Base-by-base conservation (phyloP, 768 basidiomycete species). In the Thelephora ganbajun region DNA sequence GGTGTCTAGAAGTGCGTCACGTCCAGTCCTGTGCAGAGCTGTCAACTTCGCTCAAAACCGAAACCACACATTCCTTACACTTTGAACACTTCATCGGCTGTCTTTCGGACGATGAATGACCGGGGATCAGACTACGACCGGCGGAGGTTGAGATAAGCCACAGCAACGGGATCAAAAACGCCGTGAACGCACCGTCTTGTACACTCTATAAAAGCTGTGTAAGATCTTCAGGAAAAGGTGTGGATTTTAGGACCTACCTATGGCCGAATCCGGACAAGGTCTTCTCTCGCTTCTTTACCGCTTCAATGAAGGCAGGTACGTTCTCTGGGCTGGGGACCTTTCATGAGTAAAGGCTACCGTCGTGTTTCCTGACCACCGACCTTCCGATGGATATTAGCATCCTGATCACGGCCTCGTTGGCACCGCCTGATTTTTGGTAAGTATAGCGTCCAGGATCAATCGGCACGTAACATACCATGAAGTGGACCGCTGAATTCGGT, bases 191-290 rank as follows among this genome's bases (percentile, higher is more conserved):
- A 76, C 79, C 6, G 82, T 88, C 63, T 78, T 82, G 67, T 89
- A 89, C 18, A 89, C 76, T 6, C 77, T 74, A 43, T 12, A 11
- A 33, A 30, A 49, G 44, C 7, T 23, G 45, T 48, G 33, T 34
- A 16, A 46, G 3, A 13, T 36, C 48, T 16, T 22, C 33, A 43
- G n/a, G 26, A n/a, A 22, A 19, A 44, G 12, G 30, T 4, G 54
- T 19, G 20, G 44, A 43, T 33, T 35, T 14, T 37, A 22, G 23
- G 16, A 56, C 73, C 49, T 54, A 77, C 77, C 86, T 79, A 63
- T 94, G 90, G 1, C 90, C 90, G 54, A 94, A 93, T 23, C 90
- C 90, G 43, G 84, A 88, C 22, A 94, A 70, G 1, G 93, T 86
- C 58, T 83, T 87, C 62, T 93, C 87, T 45, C 89, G 77, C 53